Base-by-base conservation (phyloP, 768 basidiomycete genomes). In the Hirschioporus abietinus region DNA sequence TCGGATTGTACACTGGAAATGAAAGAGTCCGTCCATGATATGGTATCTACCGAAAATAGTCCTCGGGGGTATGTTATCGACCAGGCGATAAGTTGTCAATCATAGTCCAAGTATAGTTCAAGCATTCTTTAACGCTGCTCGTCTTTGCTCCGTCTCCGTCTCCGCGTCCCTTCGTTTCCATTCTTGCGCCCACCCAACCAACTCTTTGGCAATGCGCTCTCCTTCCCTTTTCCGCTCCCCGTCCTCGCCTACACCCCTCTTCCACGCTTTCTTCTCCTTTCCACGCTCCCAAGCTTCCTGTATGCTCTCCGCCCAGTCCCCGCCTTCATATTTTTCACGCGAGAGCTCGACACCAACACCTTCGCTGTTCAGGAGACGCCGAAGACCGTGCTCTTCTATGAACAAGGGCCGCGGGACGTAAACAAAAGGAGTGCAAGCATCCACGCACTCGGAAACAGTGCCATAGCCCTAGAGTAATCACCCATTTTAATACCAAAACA, bases 371-470 rank as follows among this genome's bases (percentile, higher is more conserved):
- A 93, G 84, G 35, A 90, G 78, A 17, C 88, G 78, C 5, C 86
- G 84, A 35, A 93, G 78, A 2, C 92, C 92, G 70, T 90, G 87
- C 73, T 93, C 92, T 71, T 93, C 91, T 58, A 92, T 85, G 70
- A 93, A 93, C 42, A 92, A 78, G 0, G 92, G 92, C 1, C 91
- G 82, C 1, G 91, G 88, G 15, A 93, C 89, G 72, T 88, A 93
- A 35, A 93, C 85, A 67, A 93, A 91, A 5, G 91, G 89, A 18
- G 91, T 92, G 68, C 84, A 84, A 5, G 88, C 81, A 70, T 92
- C 89, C 20, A 92, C 84, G 67, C 89, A 90, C 72, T 93, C 91
- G 0, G 91, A 85, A 60, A 91, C 90, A 0, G 91, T 91, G 17
- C 91, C 91, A 73, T 92, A 93, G 35, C 91, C 91, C 89, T 90